Base-by-base conservation (phyloP, 306 rosid genomes). In the Macrotyloma uniflorum region DNA sequence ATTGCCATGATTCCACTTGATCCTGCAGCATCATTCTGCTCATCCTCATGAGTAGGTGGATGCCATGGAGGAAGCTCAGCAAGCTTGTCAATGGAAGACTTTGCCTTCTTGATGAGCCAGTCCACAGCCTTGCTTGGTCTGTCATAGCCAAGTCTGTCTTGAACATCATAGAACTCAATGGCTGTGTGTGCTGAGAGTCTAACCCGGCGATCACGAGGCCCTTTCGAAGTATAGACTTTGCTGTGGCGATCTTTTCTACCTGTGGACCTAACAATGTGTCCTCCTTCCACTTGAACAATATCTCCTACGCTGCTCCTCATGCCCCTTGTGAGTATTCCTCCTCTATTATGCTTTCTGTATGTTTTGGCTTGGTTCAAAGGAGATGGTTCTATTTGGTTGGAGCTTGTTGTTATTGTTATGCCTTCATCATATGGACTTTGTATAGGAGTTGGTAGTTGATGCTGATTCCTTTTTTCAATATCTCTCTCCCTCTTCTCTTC, bases 51-150 rank as follows among this genome's bases (percentile, higher is more conserved):
- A 2, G 11, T 26, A 3, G 16, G 54, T 2, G 97, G 93, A 5
- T 86, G 74, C 85, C 87, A 89, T 2, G 97, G 92, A 10, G 95
- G 93, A 28, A 91, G 92, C 87, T 88, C 89, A 0, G 86, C 89
- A 0, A 91, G 94, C 74, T 86, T 90, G 80, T 90, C 94, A 53
- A 91, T 94, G 84, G 97, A 83, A 40, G 85, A 66, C 49, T 84
- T 85, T 0, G 97, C 98, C 36, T 89, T 94, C 59, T 83, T 88
- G 84, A 94, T 94, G 80, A 94, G 98, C 97, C 97, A 94, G 57
- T 92, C 97, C 5, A 94, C 94, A 6, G 96, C 98, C 67, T 89
- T 91, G 81, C 96, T 94, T 4, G 97, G 94, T 8, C 96, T 78
- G 67, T 94, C 97, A 59, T 89, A 94, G 69, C 98, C 97, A 15